Evolutionary conservation across 1,284 basidiomycete genomes (phyloP), one percentile per base, ranked within the genome.

Genomic region (Lentinula novae-zelandiae): DNA sequence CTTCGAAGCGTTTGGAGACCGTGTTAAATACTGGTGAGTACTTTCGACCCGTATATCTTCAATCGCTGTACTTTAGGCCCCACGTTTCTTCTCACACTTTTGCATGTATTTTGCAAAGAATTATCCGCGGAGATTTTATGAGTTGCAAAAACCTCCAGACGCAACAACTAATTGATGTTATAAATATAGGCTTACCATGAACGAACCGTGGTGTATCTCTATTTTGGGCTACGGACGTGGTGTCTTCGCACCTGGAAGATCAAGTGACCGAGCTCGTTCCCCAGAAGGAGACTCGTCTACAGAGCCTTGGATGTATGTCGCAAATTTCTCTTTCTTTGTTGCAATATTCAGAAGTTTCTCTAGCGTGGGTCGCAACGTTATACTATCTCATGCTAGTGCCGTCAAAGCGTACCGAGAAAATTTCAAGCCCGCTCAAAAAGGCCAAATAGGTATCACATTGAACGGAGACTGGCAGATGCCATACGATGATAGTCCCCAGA

Each of bases 131-230:
- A 5, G 34, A 10, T 36, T 34, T 34, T 15, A 27, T 52, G 2
- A 8, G 33, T 5, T 52, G 15, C 4, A 39, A 50, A 49, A 44
- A 17, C 15, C 8, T 46, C n/a, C 33, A 13, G 3, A 2, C 15
- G 49, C 22, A 50, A n/a, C 27, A 13, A 40, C 54, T 56, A 10
- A 56, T n/a, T 9, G 7, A 13, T 20, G 8, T 34, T 15, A 50
- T 64, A 66, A 46, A 20, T 60, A 63, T 36, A 86, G 85, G 85
- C 75, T 87, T 51, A 88, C 85, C 0, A 73, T 88, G 71, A 91
- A 91, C 70, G 89, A 92, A 74, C 89, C 87, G 0, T 90, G 85
- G 86, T 86, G 84, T 66, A 76, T 87, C 58, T 80, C 89, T n/a
- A 77, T 85, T 53, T 79, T 89, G 38, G 89, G 90, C 2, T 86